Evolutionary conservation across 495 filamentous ascomycete species (phyloP).

Genomic region (Hyaloscypha bicolor): DNA sequence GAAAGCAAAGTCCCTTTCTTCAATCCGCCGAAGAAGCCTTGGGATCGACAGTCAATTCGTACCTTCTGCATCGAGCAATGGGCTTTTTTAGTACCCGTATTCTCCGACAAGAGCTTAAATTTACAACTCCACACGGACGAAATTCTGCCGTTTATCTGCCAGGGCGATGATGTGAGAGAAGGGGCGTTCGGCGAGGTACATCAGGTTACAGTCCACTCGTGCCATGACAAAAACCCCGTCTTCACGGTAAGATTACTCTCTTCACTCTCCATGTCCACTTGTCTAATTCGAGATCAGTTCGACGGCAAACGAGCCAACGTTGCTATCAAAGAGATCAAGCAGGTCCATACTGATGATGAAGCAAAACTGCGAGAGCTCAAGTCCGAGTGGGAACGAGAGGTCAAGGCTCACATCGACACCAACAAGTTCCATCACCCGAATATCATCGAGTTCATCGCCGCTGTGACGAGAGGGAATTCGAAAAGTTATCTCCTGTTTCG

Average conservation of each 20-base stretch:
- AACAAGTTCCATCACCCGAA: slow-evolving; percentile 2
- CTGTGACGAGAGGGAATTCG: not conserved
- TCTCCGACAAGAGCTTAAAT: not conserved
- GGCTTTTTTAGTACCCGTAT: slow-evolving; percentile 19
- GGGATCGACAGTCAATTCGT: not conserved
- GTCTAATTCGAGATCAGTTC: not conserved
- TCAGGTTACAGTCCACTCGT: slow-evolving; percentile 4
- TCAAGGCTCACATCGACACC: slow-evolving; percentile 6
- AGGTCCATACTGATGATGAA: not conserved
- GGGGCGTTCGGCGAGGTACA: slow-evolving; percentile 2
- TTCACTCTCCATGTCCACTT: not conserved
- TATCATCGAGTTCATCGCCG: slow-evolving; percentile 20
- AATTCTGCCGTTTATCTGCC: not conserved
- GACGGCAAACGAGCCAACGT: not conserved
- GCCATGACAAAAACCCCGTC: not conserved
- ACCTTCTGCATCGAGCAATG: slow-evolving; percentile 23
- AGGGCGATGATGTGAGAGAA: not conserved
- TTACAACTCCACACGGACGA: not conserved
- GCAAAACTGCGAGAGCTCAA: not conserved
- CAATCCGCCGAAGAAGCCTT: not conserved
- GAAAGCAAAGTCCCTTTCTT: not conserved
- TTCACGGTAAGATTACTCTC: not conserved
- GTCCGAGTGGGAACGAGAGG: not conserved
- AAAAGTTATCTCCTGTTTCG: slow-evolving; percentile 34
- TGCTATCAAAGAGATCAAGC: slow-evolving; percentile 19